These are phyloP conservation scores for Ceratocystis destructans DNA, from an alignment of 2,329 filamentous ascomycete species.

Conservation along the genomic window DNA sequence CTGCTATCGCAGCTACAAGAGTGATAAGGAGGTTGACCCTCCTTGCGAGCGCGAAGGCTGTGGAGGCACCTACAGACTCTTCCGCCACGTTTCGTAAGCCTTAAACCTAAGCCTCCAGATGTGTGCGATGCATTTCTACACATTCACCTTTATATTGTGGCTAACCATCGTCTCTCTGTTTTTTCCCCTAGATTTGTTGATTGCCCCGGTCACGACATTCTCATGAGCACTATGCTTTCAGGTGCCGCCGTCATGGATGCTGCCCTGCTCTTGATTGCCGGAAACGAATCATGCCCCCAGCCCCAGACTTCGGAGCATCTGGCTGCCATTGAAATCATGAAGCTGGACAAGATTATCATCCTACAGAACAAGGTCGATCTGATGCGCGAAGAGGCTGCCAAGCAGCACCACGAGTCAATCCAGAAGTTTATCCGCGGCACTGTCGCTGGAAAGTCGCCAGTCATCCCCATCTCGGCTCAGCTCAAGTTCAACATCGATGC, in stretches of 20 bases:
- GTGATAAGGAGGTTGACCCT: constrained; percentile 96
- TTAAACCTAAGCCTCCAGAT: not conserved
- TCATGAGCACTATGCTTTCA: constrained; percentile 99
- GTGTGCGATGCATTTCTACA: too few species aligned
- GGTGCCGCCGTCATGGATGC: constrained; percentile 99
- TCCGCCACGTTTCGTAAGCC: constrained; percentile 83
- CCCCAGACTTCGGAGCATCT: constrained; percentile 97
- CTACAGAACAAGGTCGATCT: constrained; percentile 99
- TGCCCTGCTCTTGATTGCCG: constrained; percentile 85
- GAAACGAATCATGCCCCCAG: constrained; percentile 96
- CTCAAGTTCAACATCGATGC: constrained; percentile 99
- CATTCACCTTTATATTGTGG: not conserved
- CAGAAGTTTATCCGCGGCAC: constrained; percentile 97
- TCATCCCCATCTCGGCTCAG: constrained; percentile 95
- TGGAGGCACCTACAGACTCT: constrained; percentile 68
- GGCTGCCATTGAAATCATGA: constrained; percentile 99
- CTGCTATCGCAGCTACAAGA: constrained; percentile 95
- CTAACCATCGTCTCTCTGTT: constrained; percentile 21
- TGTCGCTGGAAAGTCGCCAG: constrained; percentile 83
- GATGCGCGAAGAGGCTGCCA: constrained; percentile 89
- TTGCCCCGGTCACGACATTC: constrained; percentile 99
- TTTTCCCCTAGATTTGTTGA: constrained; percentile 63
- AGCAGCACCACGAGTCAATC: constrained; percentile 92
- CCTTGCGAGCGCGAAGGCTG: constrained; percentile 92
- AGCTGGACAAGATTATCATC: constrained; percentile 98